Evolutionary conservation across 805 yeast genomes (phyloP).

Genomic region (Myxozyma melibiosi): DNA sequence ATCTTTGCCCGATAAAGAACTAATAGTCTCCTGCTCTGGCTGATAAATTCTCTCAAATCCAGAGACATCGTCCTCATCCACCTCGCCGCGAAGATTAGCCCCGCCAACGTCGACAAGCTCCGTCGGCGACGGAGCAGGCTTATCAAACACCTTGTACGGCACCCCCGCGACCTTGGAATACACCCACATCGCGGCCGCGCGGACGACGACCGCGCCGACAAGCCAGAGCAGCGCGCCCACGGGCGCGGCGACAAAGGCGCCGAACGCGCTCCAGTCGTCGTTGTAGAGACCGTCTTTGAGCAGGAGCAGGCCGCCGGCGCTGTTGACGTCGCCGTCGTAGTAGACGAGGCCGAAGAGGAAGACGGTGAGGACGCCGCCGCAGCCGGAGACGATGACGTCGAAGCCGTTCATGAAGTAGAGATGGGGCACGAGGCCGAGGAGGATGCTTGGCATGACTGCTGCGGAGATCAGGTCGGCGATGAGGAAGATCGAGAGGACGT

Average conservation of each 20-base stretch:
- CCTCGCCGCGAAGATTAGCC: not conserved
- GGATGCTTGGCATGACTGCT: slow-evolving; percentile 79
- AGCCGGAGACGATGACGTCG: slow-evolving; percentile 81
- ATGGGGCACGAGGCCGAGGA: slow-evolving; percentile 70
- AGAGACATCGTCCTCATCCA: not conserved
- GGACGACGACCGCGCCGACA: slow-evolving; percentile 18
- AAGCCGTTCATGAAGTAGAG: slow-evolving; percentile 74
- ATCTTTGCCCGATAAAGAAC: not conserved
- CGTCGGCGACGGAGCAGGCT: slow-evolving; percentile 1
- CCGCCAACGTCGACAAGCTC: slow-evolving; percentile 11
- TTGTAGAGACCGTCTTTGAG: slow-evolving; percentile 68
- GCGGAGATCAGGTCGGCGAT: slow-evolving; percentile 90
- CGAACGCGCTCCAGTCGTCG: slow-evolving; percentile 91
- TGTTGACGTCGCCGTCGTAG: slow-evolving; percentile 61
- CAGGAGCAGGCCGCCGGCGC: slow-evolving; percentile 75
- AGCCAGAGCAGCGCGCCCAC: slow-evolving; percentile 66
- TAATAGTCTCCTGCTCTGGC: not conserved
- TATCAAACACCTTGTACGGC: slow-evolving; percentile 15
- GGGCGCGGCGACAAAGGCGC: slow-evolving; percentile 91
- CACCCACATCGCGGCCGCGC: slow-evolving; percentile 9
- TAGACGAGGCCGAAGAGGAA: slow-evolving; percentile 84
- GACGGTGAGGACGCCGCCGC: slow-evolving; percentile 78
- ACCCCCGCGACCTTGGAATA: slow-evolving; percentile 2
- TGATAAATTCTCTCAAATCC: not conserved
- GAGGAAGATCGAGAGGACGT: slow-evolving; percentile 81